Conservation (phyloP, 345 rosid genomes). For the Melaleuca quinquenervia region DNA sequence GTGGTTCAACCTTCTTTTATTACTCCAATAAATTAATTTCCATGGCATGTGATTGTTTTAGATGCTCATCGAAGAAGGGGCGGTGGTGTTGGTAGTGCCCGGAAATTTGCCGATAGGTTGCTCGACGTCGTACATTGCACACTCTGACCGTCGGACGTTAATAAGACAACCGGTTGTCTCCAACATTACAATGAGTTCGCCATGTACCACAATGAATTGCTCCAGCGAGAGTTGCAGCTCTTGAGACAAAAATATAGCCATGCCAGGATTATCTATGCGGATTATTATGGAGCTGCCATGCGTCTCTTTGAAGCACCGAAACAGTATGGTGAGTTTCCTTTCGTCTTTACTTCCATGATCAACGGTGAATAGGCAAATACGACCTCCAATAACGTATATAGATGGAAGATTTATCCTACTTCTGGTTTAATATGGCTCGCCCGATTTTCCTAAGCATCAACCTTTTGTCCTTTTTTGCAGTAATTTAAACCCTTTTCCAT, state of each 20-base stretch:
- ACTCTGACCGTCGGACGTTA: background rate
- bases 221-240: background rate
- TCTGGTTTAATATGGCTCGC: no score
- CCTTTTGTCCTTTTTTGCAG: background rate
- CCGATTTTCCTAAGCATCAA: no score
- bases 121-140: background rate
- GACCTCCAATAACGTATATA: background rate
- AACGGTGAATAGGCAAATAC: background rate
- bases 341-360: background rate
- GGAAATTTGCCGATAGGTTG: background rate
- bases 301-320: background rate
- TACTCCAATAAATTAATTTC: background rate
- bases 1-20: background rate
- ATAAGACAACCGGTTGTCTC: background rate
- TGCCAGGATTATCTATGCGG: background rate
- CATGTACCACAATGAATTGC: background rate
- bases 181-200: background rate
- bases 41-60: background rate
- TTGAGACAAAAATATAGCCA: background rate
- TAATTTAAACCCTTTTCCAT: background rate
- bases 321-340: background rate
- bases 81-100: background rate
- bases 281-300: background rate
- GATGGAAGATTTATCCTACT: background rate
- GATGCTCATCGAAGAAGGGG: background rate